Evolutionary conservation across 108 stramenopile species (phyloP).

Genomic region (Cylindrotheca fusiformis): DNA sequence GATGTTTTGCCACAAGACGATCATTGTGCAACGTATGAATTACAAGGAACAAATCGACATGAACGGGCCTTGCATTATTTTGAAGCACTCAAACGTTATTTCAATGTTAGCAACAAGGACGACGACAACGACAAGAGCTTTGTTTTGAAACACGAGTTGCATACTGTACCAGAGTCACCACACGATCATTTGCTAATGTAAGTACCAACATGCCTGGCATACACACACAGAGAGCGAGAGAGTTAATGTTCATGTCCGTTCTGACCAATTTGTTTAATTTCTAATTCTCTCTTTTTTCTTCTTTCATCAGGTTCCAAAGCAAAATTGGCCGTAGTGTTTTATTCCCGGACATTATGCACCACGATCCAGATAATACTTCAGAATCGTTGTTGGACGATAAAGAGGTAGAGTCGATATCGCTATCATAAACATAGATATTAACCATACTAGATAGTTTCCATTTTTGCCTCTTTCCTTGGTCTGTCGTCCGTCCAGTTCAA

Average conservation of each 20-base stretch:
- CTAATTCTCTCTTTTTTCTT: too few species aligned
- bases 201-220: background rate
- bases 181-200: conserved; percentile 78
- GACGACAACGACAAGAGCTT: background rate
- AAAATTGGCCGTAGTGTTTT: too few species aligned
- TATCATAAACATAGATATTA: too few species aligned
- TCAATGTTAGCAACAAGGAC: background rate
- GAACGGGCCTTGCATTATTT: conserved; percentile 57
- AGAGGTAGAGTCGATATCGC: too few species aligned
- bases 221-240: background rate
- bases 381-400: too few species aligned
- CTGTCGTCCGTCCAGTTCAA: too few species aligned
- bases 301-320: too few species aligned
- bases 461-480: too few species aligned
- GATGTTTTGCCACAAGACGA: conserved; percentile 53
- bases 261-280: too few species aligned
- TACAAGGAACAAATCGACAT: conserved; percentile 64
- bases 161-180: conserved; percentile 52
- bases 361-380: too few species aligned
- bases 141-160: conserved; percentile 36
- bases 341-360: too few species aligned
- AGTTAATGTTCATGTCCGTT: background rate
- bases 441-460: too few species aligned
- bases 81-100: conserved; percentile 17
- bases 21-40: conserved; percentile 48